Conservation (phyloP, 2,329 filamentous ascomycete genomes). For the Colletotrichum musae region DNA sequence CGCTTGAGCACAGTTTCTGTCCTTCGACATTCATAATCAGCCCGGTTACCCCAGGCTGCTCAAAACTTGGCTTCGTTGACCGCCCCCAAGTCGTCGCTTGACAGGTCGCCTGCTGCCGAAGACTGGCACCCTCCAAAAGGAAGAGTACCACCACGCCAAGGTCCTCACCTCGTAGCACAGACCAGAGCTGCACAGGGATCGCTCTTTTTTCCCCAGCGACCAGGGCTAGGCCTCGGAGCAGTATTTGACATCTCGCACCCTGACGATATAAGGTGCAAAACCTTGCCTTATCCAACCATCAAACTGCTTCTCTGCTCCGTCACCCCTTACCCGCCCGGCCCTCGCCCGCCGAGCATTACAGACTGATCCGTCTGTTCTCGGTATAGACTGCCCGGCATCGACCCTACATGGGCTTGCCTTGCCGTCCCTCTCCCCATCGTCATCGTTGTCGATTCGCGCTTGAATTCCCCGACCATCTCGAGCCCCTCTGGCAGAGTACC, state of each 20-base stretch:
- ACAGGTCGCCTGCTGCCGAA: slow-evolving; percentile 37
- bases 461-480: slow-evolving; percentile 24
- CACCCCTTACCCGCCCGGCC: background rate
- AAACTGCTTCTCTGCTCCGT: slow-evolving; percentile 5
- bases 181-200: slow-evolving; percentile 40
- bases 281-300: slow-evolving; percentile 9
- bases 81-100: slow-evolving; percentile 32
- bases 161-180: slow-evolving; percentile 31
- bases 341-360: background rate
- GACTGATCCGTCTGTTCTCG: slow-evolving; percentile 1
- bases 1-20: too few relatives aligned
- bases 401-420: slow-evolving; percentile 10
- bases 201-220: slow-evolving; percentile 1
- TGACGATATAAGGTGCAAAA: slow-evolving; percentile 21
- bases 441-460: slow-evolving; percentile 12
- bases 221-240: slow-evolving; percentile 13
- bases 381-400: slow-evolving; percentile 17
- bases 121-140: slow-evolving; percentile 25
- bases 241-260: slow-evolving; percentile 31
- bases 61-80: slow-evolving; percentile 34
- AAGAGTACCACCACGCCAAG: slow-evolving; percentile 25
- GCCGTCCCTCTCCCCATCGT: slow-evolving; percentile 13
- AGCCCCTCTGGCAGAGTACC: slow-evolving; percentile 7
- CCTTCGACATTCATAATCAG: too few relatives aligned
- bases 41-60: slow-evolving; percentile 4